Percentiles rank a stretch among this genome's conserved stretches.
Conservation (phyloP, 148 eudicot genomes). For the Vaccinium myrtillus region DNA sequence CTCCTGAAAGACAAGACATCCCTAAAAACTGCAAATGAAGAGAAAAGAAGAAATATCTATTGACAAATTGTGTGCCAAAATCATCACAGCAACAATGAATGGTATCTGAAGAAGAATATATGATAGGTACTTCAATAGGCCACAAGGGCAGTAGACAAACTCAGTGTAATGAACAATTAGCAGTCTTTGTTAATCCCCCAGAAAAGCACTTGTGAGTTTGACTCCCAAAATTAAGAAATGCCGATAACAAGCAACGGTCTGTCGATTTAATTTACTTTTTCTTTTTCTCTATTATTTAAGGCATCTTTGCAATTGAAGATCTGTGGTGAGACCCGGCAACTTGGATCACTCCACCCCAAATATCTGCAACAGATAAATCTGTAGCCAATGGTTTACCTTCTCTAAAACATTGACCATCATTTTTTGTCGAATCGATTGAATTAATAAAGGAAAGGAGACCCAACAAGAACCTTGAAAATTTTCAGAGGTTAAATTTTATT, state of each 20-base stretch:
- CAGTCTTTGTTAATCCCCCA: background rate
- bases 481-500: background rate
- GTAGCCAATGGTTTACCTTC: background rate
- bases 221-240: background rate
- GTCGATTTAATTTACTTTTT: background rate
- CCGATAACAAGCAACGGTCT: background rate
- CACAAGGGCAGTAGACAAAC: background rate
- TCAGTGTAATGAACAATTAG: background rate
- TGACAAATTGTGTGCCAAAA: background rate
- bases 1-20: background rate
- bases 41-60: background rate
- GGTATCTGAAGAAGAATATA: background rate
- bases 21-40: background rate
- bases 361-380: no score
- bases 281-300: background rate
- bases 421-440: background rate
- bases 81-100: background rate
- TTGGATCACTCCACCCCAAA: no score
- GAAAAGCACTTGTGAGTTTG: background rate
- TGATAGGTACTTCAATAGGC: background rate
- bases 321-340: no score
- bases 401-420: background rate
- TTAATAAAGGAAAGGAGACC: background rate
- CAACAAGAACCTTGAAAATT: background rate
- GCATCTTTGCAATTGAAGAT: background rate